phyloP scores from a whole-genome alignment of 257 asterid genomes.

The Linderniella brevidens region DNA sequence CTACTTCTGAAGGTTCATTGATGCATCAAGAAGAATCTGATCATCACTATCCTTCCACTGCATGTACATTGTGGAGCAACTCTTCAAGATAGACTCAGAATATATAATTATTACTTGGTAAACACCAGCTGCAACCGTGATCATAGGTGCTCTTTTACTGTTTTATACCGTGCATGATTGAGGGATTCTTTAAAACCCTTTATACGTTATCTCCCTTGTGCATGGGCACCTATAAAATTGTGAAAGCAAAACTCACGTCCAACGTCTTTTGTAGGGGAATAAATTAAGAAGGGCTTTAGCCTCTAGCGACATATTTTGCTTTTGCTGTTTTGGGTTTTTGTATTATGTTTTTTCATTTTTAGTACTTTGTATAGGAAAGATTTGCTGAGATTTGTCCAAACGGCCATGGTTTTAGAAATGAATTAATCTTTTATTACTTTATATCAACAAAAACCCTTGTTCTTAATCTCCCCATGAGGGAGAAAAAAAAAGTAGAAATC shows the following conservation, averaged over 20 bases:
- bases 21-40: slow-evolving; percentile 16
- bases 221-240: slow-evolving; percentile 28
- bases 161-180: too few relatives aligned
- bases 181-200: neutral
- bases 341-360: neutral
- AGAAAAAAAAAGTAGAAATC: slow-evolving; percentile 15
- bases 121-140: neutral
- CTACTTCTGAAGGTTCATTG: slow-evolving; percentile 24
- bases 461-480: slow-evolving; percentile 38
- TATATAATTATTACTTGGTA: neutral
- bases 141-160: too few relatives aligned
- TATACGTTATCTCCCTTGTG: slow-evolving; percentile 14
- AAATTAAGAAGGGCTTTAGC: slow-evolving; percentile 19
- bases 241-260: slow-evolving; percentile 25
- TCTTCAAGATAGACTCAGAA: slow-evolving; percentile 39
- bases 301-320: slow-evolving; percentile 43
- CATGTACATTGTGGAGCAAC: slow-evolving; percentile 67
- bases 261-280: slow-evolving; percentile 18
- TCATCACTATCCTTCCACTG: slow-evolving; percentile 31
- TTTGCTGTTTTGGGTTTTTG: slow-evolving; percentile 15
- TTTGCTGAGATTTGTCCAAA: slow-evolving; percentile 4
- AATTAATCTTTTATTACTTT: slow-evolving; percentile 7
- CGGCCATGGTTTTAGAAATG: slow-evolving; percentile 11
- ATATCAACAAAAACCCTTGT: slow-evolving; percentile 8
- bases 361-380: neutral